These are phyloP conservation scores for Sambucus nigra DNA, from an alignment of 129 eudicot species.

Conservation along the genomic window DNA sequence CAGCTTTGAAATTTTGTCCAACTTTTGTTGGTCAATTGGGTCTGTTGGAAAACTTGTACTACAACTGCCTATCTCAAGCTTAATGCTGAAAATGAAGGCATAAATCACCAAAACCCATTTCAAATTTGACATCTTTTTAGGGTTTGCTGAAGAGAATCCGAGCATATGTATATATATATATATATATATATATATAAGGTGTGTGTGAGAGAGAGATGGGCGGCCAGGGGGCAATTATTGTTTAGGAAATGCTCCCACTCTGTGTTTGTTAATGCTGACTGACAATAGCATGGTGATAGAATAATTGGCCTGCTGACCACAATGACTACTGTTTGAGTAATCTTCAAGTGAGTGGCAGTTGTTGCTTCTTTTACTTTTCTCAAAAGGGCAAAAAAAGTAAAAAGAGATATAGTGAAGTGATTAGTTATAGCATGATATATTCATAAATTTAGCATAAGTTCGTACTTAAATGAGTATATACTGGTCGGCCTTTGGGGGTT, in stretches of 20 bases:
- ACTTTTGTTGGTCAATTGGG: conserved; percentile 34
- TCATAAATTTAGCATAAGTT: no score
- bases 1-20: conserved; percentile 41
- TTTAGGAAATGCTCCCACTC: neutral
- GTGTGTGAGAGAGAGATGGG: neutral
- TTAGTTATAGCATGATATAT: no score
- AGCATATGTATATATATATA: neutral
- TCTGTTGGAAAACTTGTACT: conserved; percentile 23
- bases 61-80: conserved; percentile 13
- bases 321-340: no score
- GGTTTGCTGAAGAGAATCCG: conserved; percentile 12
- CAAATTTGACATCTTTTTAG: conserved; percentile 25
- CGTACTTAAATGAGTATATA: no score
- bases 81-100: conserved; percentile 11
- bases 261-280: neutral
- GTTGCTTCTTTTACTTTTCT: no score
- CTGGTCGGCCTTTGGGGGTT: no score
- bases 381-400: no score
- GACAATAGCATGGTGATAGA: no score
- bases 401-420: no score
- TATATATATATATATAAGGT: neutral
- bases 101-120: conserved; percentile 27
- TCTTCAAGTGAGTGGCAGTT: no score
- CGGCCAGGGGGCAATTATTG: no score
- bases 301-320: no score